Conservation (phyloP, 768 basidiomycete genomes). For the Filobasidium floriforme region DNA sequence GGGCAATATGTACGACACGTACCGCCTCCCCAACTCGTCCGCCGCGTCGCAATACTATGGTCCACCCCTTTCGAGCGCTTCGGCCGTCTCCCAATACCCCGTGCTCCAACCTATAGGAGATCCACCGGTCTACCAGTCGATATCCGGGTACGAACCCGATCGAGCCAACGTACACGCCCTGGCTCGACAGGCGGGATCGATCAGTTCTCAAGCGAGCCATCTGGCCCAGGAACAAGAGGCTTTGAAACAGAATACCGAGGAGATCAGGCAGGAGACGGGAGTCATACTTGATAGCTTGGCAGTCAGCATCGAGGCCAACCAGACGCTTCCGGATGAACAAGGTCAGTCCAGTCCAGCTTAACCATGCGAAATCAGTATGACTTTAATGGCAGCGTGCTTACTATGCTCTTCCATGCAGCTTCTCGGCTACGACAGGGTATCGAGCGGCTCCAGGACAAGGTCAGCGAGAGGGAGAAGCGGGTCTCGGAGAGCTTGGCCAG, state of each 20-base stretch:
- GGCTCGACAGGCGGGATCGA: constrained; percentile 1
- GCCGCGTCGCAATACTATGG: too few species aligned
- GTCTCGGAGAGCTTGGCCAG: not conserved
- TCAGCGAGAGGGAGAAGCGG: not conserved
- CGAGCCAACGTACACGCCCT: not conserved
- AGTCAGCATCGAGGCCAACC: not conserved
- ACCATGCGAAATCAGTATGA: not conserved
- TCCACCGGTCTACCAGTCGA: not conserved
- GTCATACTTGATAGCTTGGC: not conserved
- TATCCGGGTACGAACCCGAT: not conserved
- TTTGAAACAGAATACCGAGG: not conserved
- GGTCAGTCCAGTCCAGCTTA: too few species aligned
- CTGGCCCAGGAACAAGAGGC: constrained; percentile 1
- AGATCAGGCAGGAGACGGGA: constrained; percentile 5
- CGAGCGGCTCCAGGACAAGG: not conserved
- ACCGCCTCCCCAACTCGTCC: not conserved
- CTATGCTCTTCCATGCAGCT: not conserved
- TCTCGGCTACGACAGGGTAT: not conserved
- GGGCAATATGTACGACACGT: not conserved
- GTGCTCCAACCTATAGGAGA: not conserved
- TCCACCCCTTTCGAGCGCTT: not conserved
- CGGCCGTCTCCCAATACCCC: not conserved
- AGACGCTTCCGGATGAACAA: not conserved
- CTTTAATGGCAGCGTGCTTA: not conserved
- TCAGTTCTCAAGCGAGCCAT: not conserved